Evolutionary conservation across 2,329 filamentous ascomycete genomes (phyloP).

Genomic region (Cladosporium sp.): DNA sequence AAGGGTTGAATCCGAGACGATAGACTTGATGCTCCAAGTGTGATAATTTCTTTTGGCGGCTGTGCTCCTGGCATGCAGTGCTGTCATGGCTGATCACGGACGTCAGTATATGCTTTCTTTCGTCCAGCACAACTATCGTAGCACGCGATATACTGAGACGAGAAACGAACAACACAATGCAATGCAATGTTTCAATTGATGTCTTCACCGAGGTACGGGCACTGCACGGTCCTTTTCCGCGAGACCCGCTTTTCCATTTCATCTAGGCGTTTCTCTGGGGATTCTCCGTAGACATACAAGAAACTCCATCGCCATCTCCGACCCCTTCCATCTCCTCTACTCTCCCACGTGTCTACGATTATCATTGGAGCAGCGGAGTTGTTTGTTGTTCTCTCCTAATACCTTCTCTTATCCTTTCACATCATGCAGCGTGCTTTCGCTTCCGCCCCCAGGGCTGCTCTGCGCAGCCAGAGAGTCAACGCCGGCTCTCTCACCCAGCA

Average conservation of each 20-base stretch:
- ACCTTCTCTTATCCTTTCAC: conserved; percentile 7
- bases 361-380: conserved; percentile 8
- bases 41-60: too few species aligned
- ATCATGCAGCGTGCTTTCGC: conserved; percentile 92
- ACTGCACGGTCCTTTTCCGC: neutral
- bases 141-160: too few species aligned
- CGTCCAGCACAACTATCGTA: too few species aligned
- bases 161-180: too few species aligned
- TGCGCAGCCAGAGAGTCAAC: conserved; percentile 60
- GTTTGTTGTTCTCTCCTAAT: conserved; percentile 10
- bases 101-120: too few species aligned
- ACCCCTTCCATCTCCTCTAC: conserved; percentile 10
- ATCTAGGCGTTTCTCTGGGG: neutral
- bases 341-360: conserved; percentile 9
- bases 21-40: too few species aligned
- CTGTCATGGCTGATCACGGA: too few species aligned
- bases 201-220: neutral
- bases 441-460: conserved; percentile 72
- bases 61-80: too few species aligned
- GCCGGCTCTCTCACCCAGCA: conserved; percentile 72
- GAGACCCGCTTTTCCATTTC: neutral
- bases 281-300: neutral
- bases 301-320: conserved; percentile 3
- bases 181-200: too few species aligned
- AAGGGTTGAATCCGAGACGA: too few species aligned